Evolutionary conservation across 2,329 filamentous ascomycete species (phyloP).

Genomic region (Trichothecium sympodiale): DNA sequence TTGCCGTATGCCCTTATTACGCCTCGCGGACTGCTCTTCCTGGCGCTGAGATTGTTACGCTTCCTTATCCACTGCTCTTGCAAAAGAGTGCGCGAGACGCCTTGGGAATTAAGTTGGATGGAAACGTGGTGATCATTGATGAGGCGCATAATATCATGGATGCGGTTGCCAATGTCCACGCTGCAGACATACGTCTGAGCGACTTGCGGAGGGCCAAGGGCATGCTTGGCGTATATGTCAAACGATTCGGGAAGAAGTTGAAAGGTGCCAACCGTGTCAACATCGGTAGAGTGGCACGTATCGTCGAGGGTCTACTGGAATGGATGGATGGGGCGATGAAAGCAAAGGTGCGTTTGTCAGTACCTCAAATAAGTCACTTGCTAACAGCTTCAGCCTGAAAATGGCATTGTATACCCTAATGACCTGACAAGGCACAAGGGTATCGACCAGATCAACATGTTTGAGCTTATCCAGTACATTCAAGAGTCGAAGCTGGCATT

Average conservation of each 20-base stretch:
- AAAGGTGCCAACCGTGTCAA: slow-evolving; percentile 89
- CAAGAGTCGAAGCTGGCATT: slow-evolving; percentile 86
- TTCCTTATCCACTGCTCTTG: slow-evolving; percentile 84
- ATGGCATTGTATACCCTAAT: slow-evolving; percentile 60
- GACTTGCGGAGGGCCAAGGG: slow-evolving; percentile 63
- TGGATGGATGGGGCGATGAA: slow-evolving; percentile 50
- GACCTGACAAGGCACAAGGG: slow-evolving; percentile 72
- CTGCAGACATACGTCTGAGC: slow-evolving; percentile 59
- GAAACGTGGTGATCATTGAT: slow-evolving; percentile 88
- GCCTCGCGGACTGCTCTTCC: slow-evolving; percentile 79
- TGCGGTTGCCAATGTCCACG: slow-evolving; percentile 78
- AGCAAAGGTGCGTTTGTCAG: slow-evolving; percentile 27
- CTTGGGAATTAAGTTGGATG: slow-evolving; percentile 72
- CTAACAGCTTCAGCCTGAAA: slow-evolving; percentile 22
- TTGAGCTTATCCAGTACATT: slow-evolving; percentile 77
- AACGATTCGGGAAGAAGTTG: slow-evolving; percentile 76
- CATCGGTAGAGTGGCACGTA: slow-evolving; percentile 73
- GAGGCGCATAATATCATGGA: slow-evolving; percentile 98
- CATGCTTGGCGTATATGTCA: slow-evolving; percentile 73
- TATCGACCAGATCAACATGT: slow-evolving; percentile 90
- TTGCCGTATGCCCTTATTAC: slow-evolving; percentile 90
- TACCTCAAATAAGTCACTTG: neutral
- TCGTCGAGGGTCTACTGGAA: slow-evolving; percentile 66
- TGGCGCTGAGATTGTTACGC: slow-evolving; percentile 76
- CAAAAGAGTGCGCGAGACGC: slow-evolving; percentile 83